Conservation (phyloP, 441 rosid species). For the Adansonia rubrostipa region DNA sequence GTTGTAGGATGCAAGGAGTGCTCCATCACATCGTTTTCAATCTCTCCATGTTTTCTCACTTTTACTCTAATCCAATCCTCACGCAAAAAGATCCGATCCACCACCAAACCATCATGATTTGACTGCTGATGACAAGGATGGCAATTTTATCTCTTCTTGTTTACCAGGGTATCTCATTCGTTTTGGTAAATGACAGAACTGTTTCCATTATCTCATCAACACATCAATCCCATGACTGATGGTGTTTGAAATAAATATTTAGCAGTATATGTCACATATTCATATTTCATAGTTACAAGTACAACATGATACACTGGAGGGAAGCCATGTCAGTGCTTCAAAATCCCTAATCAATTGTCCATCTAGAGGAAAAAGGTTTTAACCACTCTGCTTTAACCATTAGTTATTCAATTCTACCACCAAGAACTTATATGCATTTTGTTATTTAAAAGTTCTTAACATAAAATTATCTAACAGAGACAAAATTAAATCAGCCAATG, state of each 20-base stretch:
- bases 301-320: not conserved
- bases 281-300: not conserved
- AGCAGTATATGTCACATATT: not conserved
- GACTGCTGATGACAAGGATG: not conserved
- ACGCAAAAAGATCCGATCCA: not conserved
- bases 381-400: not conserved
- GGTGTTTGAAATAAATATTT: not conserved
- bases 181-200: not conserved
- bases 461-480: not conserved
- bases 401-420: not conserved
- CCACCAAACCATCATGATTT: not conserved
- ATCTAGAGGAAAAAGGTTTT: not conserved
- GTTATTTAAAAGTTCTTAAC: not conserved
- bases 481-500: not conserved
- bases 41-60: not conserved
- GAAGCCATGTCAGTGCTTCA: not conserved
- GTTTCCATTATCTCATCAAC: not conserved
- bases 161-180: not conserved
- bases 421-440: slow-evolving; percentile 13
- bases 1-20: not conserved
- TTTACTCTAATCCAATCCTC: slow-evolving; percentile 7
- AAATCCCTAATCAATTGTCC: not conserved
- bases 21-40: slow-evolving; percentile 1
- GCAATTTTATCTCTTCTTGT: not conserved
- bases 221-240: not conserved